Conservation (phyloP, 164 flowering plant genomes). For the Kalanchoe fedtschenkoi region DNA sequence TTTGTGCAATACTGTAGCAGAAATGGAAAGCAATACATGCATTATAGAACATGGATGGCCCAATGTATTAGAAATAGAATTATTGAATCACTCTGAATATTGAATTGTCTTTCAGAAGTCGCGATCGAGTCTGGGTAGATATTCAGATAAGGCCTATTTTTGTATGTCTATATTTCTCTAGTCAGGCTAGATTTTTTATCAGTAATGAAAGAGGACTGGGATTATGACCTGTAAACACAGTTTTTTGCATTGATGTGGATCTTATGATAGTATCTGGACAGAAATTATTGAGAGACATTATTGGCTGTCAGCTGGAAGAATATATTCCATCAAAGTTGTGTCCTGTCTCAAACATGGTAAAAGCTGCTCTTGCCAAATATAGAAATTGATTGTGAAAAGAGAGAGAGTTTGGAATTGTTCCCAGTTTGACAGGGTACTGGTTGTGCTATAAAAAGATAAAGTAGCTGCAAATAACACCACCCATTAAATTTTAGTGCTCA, state of each 20-base stretch:
- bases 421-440: not conserved
- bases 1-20: not conserved
- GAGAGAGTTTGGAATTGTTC: not conserved
- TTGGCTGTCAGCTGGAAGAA: not conserved
- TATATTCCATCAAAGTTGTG: not conserved
- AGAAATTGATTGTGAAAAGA: constrained; percentile 3
- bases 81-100: too few relatives aligned
- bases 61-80: too few relatives aligned
- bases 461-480: not conserved
- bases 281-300: constrained; percentile 1
- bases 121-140: too few relatives aligned
- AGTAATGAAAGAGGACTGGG: too few relatives aligned
- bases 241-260: not conserved
- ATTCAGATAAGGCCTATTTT: too few relatives aligned
- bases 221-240: not conserved
- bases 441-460: not conserved
- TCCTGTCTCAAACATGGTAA: not conserved
- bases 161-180: too few relatives aligned
- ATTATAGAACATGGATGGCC: not conserved
- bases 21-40: not conserved
- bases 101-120: too few relatives aligned
- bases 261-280: not conserved
- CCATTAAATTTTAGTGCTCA: too few relatives aligned
- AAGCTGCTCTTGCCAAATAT: not conserved
- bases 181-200: too few relatives aligned